These are phyloP conservation scores for Microsporum audouinii DNA, from an alignment of 2,329 filamentous ascomycete genomes.

Conservation along the genomic window DNA sequence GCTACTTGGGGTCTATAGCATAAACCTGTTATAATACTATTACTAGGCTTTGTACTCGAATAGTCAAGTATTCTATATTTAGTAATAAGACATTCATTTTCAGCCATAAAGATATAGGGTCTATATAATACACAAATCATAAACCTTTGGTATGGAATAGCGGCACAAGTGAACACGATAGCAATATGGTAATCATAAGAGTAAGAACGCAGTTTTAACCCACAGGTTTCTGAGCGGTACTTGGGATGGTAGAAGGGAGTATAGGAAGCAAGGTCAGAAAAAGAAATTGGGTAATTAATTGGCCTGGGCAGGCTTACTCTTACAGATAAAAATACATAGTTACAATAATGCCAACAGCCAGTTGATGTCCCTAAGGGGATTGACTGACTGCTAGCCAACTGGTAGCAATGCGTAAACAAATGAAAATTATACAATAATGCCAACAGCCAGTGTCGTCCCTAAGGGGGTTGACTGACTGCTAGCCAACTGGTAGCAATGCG, in stretches of 20 bases:
- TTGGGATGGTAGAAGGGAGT: background rate
- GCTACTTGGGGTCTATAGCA: background rate
- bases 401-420: background rate
- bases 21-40: background rate
- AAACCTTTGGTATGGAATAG: no score
- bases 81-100: no score
- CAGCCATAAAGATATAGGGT: background rate
- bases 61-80: no score
- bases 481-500: slow-evolving; percentile 1
- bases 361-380: background rate
- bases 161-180: no score
- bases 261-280: no score
- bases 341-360: background rate
- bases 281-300: background rate
- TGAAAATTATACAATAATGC: slow-evolving; percentile 1
- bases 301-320: background rate
- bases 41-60: background rate
- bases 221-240: no score
- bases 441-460: background rate
- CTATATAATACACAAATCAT: no score
- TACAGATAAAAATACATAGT: background rate
- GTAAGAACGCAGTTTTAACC: no score
- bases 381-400: background rate
- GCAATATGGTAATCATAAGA: no score
- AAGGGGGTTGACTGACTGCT: background rate